Evolutionary conservation across 352 stramenopile species (phyloP).

Genomic region (Phytophthora brassicae): DNA sequence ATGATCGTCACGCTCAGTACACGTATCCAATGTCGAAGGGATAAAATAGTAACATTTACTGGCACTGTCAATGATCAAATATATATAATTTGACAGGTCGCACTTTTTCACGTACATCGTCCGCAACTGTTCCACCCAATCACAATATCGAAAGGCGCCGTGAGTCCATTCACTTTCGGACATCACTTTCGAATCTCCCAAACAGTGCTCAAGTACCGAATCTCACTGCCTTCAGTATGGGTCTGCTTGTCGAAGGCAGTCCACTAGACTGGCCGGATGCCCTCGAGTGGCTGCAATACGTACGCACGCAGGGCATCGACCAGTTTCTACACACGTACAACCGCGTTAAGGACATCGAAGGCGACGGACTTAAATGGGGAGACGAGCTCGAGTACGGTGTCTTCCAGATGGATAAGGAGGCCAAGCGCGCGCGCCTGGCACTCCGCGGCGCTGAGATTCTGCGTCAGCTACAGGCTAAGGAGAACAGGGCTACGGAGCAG

Average conservation of each 20-base stretch:
- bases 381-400: conserved; percentile 99
- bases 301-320: conserved; percentile 94
- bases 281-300: conserved; percentile 94
- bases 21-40: too few relatives aligned
- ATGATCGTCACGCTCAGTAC: too few relatives aligned
- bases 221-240: conserved; percentile 49
- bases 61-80: too few relatives aligned
- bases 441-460: conserved; percentile 95
- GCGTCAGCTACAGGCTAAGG: conserved; percentile 90
- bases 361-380: conserved; percentile 96
- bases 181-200: conserved; percentile 18
- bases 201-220: conserved; percentile 12
- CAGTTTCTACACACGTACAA: conserved; percentile 98
- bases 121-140: background rate
- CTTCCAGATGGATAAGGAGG: conserved; percentile 91
- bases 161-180: conserved; percentile 12
- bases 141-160: background rate
- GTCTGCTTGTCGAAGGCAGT: conserved; percentile 90
- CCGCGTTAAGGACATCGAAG: conserved; percentile 94
- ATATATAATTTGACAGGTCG: background rate
- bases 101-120: background rate
- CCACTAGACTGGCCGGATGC: conserved; percentile 96
- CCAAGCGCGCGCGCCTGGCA: conserved; percentile 88
- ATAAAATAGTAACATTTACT: too few relatives aligned
- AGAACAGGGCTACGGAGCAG: conserved; percentile 54